These are phyloP conservation scores for Dothideomycetidae sp. DNA, from an alignment of 2,329 filamentous ascomycete genomes.

Conservation along the genomic window DNA sequence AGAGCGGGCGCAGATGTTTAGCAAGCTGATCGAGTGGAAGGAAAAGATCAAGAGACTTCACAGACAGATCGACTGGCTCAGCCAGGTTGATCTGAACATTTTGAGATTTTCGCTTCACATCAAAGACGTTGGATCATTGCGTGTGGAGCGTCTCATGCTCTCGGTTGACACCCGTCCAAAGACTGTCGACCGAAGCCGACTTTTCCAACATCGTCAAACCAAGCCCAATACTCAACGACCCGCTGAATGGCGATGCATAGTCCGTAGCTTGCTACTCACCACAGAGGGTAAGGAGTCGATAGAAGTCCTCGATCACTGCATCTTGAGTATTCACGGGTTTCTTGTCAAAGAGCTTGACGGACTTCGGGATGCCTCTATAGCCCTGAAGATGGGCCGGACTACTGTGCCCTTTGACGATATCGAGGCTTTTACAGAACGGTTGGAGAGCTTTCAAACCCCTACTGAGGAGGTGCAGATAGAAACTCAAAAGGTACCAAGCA, in stretches of 20 bases:
- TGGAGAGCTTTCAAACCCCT: constrained; percentile 32
- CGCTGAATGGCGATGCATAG: constrained; percentile 84
- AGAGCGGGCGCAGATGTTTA: constrained; percentile 57
- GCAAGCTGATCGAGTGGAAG: constrained; percentile 61
- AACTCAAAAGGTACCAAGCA: constrained; percentile 1
- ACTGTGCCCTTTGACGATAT: constrained; percentile 87
- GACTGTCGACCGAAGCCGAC: constrained; percentile 76
- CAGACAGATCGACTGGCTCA: constrained; percentile 72
- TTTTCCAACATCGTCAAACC: constrained; percentile 67
- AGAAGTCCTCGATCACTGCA: constrained; percentile 76
- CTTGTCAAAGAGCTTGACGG: constrained; percentile 76
- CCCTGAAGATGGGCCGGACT: constrained; percentile 78
- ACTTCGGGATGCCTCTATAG: constrained; percentile 75
- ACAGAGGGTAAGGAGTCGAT: constrained; percentile 70
- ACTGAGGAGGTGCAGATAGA: constrained; percentile 10
- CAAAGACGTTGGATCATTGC: constrained; percentile 67
- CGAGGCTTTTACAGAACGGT: constrained; percentile 44
- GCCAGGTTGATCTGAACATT: constrained; percentile 77
- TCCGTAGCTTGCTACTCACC: constrained; percentile 79
- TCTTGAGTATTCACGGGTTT: constrained; percentile 81
- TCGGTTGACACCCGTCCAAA: constrained; percentile 84
- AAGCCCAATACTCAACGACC: constrained; percentile 52
- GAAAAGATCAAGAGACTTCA: constrained; percentile 79
- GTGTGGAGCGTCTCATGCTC: constrained; percentile 70
- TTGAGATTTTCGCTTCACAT: constrained; percentile 65